Base-by-base conservation (phyloP, 2,329 filamentous ascomycete genomes). In the Neocucurbitaria cava region DNA sequence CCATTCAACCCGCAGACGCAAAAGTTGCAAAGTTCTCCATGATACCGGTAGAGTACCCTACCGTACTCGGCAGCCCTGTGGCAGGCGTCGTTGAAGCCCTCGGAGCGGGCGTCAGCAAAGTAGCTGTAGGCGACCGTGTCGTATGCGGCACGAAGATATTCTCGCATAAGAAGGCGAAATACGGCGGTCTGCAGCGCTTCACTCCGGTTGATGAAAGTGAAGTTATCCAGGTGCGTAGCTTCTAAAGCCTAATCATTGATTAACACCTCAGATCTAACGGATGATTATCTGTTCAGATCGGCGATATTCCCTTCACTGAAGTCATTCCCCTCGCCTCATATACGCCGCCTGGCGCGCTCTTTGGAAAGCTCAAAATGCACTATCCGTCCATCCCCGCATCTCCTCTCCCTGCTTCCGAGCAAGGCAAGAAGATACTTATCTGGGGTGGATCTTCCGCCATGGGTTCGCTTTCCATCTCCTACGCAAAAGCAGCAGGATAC, bases 371-470 rank as follows among this genome's bases (percentile, higher is more conserved):
- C 21, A 55, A 61, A 9, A 41, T 61, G 54, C 54, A 58, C 24
- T 51, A 51, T 8, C 64, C 65, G 4, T 56, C 59, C 3, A 49
- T 67, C 20, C 64, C 59, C 11, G 43, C 56, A 3, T 51, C 49
- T 3, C 48, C 54, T n/a, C 56, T 65, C 3, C 61, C 58, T 1
- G 53, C 52, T 1, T 52, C 36, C n/a, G 59, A 66, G 6, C 45
- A 64, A 20, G 62, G 59, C 2, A 70, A 66, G 60, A 76, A 67
- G 24, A 61, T 82, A 3, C 65, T 82, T 5, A 68, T 81, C 13
- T 82, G 77, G 76, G 79, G 77, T 24, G 78, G 78, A 24, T 80
- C 77, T 33, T 79, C 78, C 74, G 69, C 64, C 68, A 62, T 59
- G 58, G 62, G 74, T 64, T 46, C 78, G 11, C 52, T 67, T 3